Conservation (phyloP, 2,329 filamentous ascomycete species). For the Purpureocillium takamizusanense region DNA sequence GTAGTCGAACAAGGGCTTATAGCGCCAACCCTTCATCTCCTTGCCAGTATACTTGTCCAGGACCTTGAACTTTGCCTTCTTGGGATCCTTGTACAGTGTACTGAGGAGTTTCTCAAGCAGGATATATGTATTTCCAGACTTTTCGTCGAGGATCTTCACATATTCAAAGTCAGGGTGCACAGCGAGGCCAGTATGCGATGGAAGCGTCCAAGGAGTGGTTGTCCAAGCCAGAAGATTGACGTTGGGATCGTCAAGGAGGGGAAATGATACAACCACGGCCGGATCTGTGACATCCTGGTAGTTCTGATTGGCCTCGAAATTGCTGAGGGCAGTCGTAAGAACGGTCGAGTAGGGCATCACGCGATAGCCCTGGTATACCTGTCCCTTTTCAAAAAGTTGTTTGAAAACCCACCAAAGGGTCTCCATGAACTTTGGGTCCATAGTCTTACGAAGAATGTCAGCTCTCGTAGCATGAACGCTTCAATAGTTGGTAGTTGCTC, state of each 20-base stretch:
- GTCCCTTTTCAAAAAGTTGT: constrained; percentile 79
- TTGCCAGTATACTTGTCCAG: constrained; percentile 72
- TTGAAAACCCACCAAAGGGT: constrained; percentile 96
- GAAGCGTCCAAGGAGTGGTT: constrained; percentile 78
- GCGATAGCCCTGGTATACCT: constrained; percentile 82
- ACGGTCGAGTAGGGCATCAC: constrained; percentile 95
- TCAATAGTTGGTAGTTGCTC: too few relatives aligned
- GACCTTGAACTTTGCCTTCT: constrained; percentile 88
- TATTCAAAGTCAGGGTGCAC: constrained; percentile 80
- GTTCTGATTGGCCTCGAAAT: constrained; percentile 90
- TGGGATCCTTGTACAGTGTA: constrained; percentile 87
- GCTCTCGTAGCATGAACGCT: neutral
- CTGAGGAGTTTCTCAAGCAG: constrained; percentile 72
- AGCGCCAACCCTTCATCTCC: constrained; percentile 82
- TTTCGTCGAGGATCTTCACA: constrained; percentile 76
- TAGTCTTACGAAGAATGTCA: constrained; percentile 47
- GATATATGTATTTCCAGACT: constrained; percentile 74
- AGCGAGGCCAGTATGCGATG: constrained; percentile 69
- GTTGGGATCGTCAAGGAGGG: constrained; percentile 66
- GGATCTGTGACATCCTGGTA: constrained; percentile 91
- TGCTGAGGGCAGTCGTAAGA: constrained; percentile 80
- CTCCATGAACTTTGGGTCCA: constrained; percentile 95
- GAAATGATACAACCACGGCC: constrained; percentile 81
- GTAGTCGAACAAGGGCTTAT: constrained; percentile 82
- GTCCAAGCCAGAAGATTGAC: constrained; percentile 80